phyloP scores from a whole-genome alignment of 768 basidiomycete genomes.

The Nidularia sp. region DNA sequence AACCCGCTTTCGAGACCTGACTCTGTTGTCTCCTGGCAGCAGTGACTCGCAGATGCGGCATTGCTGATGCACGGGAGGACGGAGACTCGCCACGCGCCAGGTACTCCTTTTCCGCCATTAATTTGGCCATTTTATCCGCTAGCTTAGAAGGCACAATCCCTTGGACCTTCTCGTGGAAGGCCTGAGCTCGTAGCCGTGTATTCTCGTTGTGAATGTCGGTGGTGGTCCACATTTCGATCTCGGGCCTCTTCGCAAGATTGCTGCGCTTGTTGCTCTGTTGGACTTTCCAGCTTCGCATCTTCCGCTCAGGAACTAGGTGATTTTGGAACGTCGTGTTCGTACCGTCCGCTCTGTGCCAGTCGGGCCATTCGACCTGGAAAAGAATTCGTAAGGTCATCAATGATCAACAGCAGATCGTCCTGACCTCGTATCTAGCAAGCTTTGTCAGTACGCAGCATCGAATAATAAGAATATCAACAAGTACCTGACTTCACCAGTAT shows the following conservation, averaged over 20 bases:
- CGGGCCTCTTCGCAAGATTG: constrained; percentile 19
- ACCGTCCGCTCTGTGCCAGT: constrained; percentile 46
- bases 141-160: no score
- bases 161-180: constrained; percentile 38
- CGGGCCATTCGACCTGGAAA: constrained; percentile 45
- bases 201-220: constrained; percentile 38
- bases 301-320: constrained; percentile 8
- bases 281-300: constrained; percentile 5
- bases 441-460: not conserved
- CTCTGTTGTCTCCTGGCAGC: not conserved
- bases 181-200: constrained; percentile 40
- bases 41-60: not conserved
- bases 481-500: not conserved
- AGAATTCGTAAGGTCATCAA: not conserved
- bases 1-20: not conserved
- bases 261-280: constrained; percentile 12
- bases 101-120: no score
- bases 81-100: no score
- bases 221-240: constrained; percentile 33
- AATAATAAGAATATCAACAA: not conserved
- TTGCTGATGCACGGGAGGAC: no score
- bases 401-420: not conserved
- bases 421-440: not conserved
- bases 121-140: no score
- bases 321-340: constrained; percentile 54